Base-by-base conservation (phyloP, 352 stramenopile species). In the Pythium pyrilobum region DNA sequence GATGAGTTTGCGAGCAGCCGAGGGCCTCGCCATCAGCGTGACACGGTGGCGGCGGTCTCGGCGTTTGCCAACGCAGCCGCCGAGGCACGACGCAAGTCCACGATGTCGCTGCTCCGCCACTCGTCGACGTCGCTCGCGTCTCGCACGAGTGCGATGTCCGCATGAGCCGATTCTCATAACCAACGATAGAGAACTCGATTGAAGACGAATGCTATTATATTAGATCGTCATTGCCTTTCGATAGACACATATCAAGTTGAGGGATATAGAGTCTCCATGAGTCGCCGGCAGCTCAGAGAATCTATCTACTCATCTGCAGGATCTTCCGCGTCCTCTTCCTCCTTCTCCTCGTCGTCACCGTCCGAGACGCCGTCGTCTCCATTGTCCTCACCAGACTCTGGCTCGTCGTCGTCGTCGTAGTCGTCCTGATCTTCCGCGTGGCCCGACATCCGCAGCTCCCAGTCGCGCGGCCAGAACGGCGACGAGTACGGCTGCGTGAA, bases 401-500 rank as follows among this genome's bases (percentile, higher is more conserved):
- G 23, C 13, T 54, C 56, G n/a, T 57, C 52, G 5, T 52, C 51
- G 11, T 50, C 51, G 3, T 42, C 51, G 16, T 60, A 46, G 34
- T 46, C 52, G 33, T 52, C 42, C 5, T 48, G 23, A 20, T 52
- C 43, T 1, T 45, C 28, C 1, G 27, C 33, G 5, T 46, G 1
- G 0, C 39, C 43, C 1, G 29, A 23, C 51, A 58, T 58, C 12
- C 74, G 77, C 41, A 77, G 49, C 10, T 74, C 69, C 77, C 77
- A 89, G 62, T 89, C 75, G 9, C 66, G 72, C 20, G 78, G 53
- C 82, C 82, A 93, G 46, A 91, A 89, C 1, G 58, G 63, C 27
- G 76, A 89, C 39, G 79, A 87, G 65, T 96, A 96, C n/a, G 85
- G 85, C 47, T 47, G 54, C 16, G 57, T 61, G 37, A 87, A 93